Conservation (phyloP, 2,329 filamentous ascomycete genomes). For the Trichoderma atroviride region DNA sequence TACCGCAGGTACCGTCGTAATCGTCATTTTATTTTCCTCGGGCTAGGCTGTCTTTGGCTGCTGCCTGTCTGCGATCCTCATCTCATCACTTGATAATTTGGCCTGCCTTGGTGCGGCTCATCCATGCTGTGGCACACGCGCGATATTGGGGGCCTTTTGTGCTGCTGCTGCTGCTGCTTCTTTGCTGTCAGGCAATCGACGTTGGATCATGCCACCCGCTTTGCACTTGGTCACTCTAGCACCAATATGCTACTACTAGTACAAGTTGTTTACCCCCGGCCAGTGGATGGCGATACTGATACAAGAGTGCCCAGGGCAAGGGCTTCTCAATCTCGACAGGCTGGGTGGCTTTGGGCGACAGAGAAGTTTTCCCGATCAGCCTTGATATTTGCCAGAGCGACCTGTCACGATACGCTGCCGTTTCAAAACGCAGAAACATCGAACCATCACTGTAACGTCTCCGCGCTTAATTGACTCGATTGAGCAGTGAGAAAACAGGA, state of each 20-base stretch:
- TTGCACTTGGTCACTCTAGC: not conserved
- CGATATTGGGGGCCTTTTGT: not conserved
- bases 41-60: constrained; percentile 9
- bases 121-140: constrained; percentile 10
- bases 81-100: not conserved
- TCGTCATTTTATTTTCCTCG: constrained; percentile 20
- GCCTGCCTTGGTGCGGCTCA: constrained; percentile 6
- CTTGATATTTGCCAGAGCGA: not conserved
- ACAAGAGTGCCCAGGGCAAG: not conserved
- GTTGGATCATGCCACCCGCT: constrained; percentile 13
- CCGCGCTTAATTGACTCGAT: not conserved
- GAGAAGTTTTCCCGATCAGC: constrained; percentile 21
- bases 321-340: constrained; percentile 15
- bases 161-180: not conserved
- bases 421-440: constrained; percentile 11
- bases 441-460: not conserved
- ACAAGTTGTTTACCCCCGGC: constrained; percentile 8
- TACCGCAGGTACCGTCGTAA: constrained; percentile 3
- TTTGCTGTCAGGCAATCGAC: constrained; percentile 13
- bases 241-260: not conserved
- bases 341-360: constrained; percentile 13
- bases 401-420: constrained; percentile 7
- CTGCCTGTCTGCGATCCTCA: constrained; percentile 20
- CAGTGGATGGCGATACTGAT: not conserved
- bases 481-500: not conserved